Evolutionary conservation across 2,329 filamentous ascomycete genomes (phyloP).

Genomic region (Arachnomyces sp.): DNA sequence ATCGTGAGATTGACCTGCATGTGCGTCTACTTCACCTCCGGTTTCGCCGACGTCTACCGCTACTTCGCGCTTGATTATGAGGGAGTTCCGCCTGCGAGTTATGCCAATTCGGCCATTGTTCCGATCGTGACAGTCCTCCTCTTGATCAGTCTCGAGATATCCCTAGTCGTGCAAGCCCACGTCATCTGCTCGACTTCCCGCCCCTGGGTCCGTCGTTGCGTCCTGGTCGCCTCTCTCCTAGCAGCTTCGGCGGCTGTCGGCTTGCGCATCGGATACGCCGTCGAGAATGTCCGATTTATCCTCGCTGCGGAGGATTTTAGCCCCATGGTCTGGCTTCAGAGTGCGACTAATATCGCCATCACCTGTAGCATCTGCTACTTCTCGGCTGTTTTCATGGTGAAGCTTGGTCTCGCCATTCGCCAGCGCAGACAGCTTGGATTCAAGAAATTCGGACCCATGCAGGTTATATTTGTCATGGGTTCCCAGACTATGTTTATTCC

Average conservation of each 20-base stretch:
- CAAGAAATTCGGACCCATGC: conserved; percentile 55
- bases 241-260: conserved; percentile 45
- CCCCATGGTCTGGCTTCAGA: conserved; percentile 32
- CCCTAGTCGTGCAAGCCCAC: conserved; percentile 54
- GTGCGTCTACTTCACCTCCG: conserved; percentile 50
- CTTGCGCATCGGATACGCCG: conserved; percentile 45
- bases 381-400: conserved; percentile 52
- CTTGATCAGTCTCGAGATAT: conserved; percentile 47
- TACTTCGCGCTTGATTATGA: conserved; percentile 49
- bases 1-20: conserved; percentile 42
- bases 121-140: conserved; percentile 46
- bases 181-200: conserved; percentile 51
- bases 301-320: conserved; percentile 21
- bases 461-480: conserved; percentile 59
- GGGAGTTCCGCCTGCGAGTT: conserved; percentile 37
- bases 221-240: conserved; percentile 41
- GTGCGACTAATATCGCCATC: conserved; percentile 42
- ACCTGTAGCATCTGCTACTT: conserved; percentile 54
- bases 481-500: conserved; percentile 59
- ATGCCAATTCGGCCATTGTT: conserved; percentile 40
- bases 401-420: conserved; percentile 51
- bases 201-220: conserved; percentile 32
- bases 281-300: conserved; percentile 41
- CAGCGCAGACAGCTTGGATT: conserved; percentile 50
- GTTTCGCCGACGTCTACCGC: conserved; percentile 55